Percentiles rank a stretch among this genome's conserved stretches.
Evolutionary conservation across 768 basidiomycete genomes (phyloP).

Genomic region (Boletus eberwhitei): DNA sequence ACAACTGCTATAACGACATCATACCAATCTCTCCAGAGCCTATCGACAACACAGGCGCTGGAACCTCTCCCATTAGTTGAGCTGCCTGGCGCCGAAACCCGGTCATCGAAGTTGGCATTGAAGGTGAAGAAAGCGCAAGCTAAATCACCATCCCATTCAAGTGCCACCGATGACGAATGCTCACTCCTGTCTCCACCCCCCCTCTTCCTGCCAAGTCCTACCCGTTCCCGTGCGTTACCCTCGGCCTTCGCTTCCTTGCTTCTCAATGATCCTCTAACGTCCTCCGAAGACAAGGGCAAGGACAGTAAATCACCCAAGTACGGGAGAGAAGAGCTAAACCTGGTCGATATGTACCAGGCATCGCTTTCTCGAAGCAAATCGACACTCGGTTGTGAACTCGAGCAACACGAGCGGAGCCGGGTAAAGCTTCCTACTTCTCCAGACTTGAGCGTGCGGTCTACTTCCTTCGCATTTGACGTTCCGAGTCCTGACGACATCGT

Average conservation of each 20-base stretch:
- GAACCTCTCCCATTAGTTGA: slow-evolving; percentile 22
- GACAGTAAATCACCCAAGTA: slow-evolving; percentile 27
- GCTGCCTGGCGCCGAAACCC: slow-evolving; percentile 36
- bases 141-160: slow-evolving; percentile 35
- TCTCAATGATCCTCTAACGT: slow-evolving; percentile 47
- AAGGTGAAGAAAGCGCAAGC: slow-evolving; percentile 63
- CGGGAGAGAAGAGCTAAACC: slow-evolving; percentile 31
- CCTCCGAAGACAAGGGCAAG: slow-evolving; percentile 37
- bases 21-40: slow-evolving; percentile 66
- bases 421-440: slow-evolving; percentile 28
- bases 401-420: slow-evolving; percentile 8
- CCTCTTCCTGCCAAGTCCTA: slow-evolving; percentile 54
- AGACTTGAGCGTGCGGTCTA: slow-evolving; percentile 32
- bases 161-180: slow-evolving; percentile 40
- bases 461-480: slow-evolving; percentile 65
- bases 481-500: slow-evolving; percentile 94
- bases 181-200: slow-evolving; percentile 40
- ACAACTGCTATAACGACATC: slow-evolving; percentile 84
- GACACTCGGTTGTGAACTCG: slow-evolving; percentile 19
- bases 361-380: slow-evolving; percentile 30
- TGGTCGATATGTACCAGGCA: slow-evolving; percentile 29
- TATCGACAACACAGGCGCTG: slow-evolving; percentile 38
- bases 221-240: slow-evolving; percentile 66
- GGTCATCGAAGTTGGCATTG: slow-evolving; percentile 71
- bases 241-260: slow-evolving; percentile 76